A percentile compares a stretch with the other conserved stretches of the same genome.
phyloP scores from a whole-genome alignment of 306 rosid species.

The Lablab purpureus region DNA sequence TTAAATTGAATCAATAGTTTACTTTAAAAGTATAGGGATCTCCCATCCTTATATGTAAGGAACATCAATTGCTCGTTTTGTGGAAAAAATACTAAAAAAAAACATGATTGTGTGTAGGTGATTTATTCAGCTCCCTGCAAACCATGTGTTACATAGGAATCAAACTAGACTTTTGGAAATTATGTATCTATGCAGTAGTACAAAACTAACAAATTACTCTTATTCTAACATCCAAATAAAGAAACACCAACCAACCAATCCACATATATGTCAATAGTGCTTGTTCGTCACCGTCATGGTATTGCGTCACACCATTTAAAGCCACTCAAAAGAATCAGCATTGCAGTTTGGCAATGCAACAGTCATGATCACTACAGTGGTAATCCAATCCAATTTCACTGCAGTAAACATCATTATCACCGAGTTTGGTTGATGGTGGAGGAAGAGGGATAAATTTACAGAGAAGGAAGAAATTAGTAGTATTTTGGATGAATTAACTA shows the following conservation, averaged over 20 bases:
- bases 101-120: too few species aligned
- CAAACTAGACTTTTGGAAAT: too few species aligned
- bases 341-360: background rate
- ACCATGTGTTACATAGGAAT: too few species aligned
- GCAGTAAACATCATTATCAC: too few species aligned
- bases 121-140: too few species aligned
- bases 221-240: background rate
- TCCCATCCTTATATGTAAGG: background rate
- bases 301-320: background rate
- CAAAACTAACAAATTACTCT: background rate
- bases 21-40: too few species aligned
- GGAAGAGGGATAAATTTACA: too few species aligned
- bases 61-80: background rate
- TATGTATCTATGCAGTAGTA: background rate
- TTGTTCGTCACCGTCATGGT: background rate
- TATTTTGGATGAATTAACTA: too few species aligned
- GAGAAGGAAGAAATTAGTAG: too few species aligned
- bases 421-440: too few species aligned
- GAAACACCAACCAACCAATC: background rate
- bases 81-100: background rate
- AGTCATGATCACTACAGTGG: background rate
- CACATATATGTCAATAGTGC: background rate
- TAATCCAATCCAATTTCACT: background rate
- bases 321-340: background rate
- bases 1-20: too few species aligned